Evolutionary conservation across 1,284 basidiomycete species (phyloP).

Genomic region (Hymenochaete sp.): DNA sequence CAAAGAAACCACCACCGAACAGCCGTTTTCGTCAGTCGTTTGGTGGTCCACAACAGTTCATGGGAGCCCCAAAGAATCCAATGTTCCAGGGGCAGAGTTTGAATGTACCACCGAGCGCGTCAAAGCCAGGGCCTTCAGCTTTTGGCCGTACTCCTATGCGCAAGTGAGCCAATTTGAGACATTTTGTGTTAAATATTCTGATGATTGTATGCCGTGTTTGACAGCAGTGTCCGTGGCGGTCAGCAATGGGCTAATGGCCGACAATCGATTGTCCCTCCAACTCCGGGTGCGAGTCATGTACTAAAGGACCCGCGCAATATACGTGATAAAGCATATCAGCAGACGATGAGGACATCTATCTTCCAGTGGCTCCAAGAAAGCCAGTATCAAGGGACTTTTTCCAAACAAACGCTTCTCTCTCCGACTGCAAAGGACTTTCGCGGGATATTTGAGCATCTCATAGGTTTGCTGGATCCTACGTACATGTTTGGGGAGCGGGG

Average conservation of each 20-base stretch:
- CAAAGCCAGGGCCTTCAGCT: constrained; percentile 40
- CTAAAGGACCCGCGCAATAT: constrained; percentile 69
- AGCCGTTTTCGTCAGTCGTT: constrained; percentile 55
- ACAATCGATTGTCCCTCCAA: constrained; percentile 30
- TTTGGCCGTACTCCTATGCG: constrained; percentile 70
- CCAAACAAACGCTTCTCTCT: constrained; percentile 54
- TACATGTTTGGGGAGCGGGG: constrained; percentile 47
- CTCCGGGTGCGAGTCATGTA: constrained; percentile 39
- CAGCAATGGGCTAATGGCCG: constrained; percentile 53
- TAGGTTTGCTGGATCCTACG: constrained; percentile 63
- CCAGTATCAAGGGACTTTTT: constrained; percentile 50
- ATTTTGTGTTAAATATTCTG: constrained; percentile 5
- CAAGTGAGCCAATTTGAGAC: constrained; percentile 37
- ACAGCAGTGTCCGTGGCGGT: constrained; percentile 53
- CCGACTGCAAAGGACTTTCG: constrained; percentile 80
- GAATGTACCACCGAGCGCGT: constrained; percentile 62
- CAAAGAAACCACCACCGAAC: constrained; percentile 47
- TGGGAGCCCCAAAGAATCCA: constrained; percentile 49
- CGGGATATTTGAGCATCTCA: constrained; percentile 68
- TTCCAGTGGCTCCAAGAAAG: constrained; percentile 53
- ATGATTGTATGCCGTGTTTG: constrained; percentile 5
- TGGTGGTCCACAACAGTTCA: constrained; percentile 48
- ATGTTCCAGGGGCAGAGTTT: constrained; percentile 55
- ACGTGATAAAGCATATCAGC: constrained; percentile 62
- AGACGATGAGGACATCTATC: constrained; percentile 69